Evolutionary conservation across 2,329 filamentous ascomycete genomes (phyloP).

Genomic region (Stachybotrys elegans): DNA sequence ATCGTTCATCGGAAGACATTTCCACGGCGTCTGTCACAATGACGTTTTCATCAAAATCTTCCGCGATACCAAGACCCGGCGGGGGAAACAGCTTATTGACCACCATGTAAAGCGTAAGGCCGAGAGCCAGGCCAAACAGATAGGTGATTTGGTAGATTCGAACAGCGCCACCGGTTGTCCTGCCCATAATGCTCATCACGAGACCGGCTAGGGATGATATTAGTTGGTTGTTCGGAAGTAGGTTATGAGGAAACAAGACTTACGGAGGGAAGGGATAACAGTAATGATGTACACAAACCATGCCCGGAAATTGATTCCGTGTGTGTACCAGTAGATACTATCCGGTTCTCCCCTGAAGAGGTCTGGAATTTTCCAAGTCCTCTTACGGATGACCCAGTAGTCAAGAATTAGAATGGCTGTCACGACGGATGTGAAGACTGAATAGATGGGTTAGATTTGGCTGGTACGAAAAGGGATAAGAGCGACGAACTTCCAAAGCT

Average conservation of each 20-base stretch:
- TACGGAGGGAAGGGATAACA: not conserved
- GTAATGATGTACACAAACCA: not conserved
- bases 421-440: not conserved
- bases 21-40: not conserved
- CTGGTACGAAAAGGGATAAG: not conserved
- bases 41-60: not conserved
- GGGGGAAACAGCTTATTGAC: not conserved
- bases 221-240: not conserved
- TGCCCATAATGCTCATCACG: not conserved
- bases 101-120: not conserved
- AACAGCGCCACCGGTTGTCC: not conserved
- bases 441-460: no score
- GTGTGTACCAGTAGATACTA: not conserved
- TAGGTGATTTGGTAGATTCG: not conserved
- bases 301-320: not conserved
- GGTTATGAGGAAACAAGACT: not conserved
- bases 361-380: not conserved
- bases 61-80: not conserved
- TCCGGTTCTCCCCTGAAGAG: not conserved
- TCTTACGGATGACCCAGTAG: conserved; percentile 1
- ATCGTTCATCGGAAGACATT: not conserved
- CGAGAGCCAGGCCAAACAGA: not conserved
- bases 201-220: not conserved
- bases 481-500: not conserved
- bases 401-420: not conserved